Evolutionary conservation across 306 rosid genomes (phyloP), one percentile per base, ranked within the genome.

Genomic region (Inga oerstediana): DNA sequence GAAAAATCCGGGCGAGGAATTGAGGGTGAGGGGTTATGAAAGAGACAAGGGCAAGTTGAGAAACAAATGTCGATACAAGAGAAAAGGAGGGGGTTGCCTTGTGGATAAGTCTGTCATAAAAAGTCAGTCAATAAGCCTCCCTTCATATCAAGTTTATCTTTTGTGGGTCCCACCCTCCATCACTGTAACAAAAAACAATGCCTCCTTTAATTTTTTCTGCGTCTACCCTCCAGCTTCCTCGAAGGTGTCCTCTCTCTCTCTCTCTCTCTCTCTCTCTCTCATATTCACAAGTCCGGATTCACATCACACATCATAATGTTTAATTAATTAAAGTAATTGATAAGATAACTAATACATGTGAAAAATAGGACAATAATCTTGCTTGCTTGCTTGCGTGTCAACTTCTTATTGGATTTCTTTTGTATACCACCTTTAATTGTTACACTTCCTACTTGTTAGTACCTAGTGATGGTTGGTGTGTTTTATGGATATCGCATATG

Each of bases 51-150:
- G 39, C 39, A 4, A 62, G 19, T 71, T 58, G 79, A 74, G 11
- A 44, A 16, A 62, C 27, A 1, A 56, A 20, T 30, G 48, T 22
- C 5, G 82, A 86, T 89, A 41, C 97, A 89, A 58, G 89, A 89
- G 91, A 62, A 8, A 1, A 52, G 22, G 2, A 7, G 7, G 65
- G 0, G 3, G 35, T 72, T 78, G 75, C 19, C 5, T 49, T 74
- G 54, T 79, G 93, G 97, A 92, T 84, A 89, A 86, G 84, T 66
- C 54, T 78, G 62, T 34, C 65, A 32, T 7, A 72, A 86, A 72
- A 86, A 78, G 88, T 92, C 89, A 81, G 58, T 45, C 76, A 27
- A 65, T 13, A 14, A 30, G 39, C 69, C 34, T 10, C 34, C 34
- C 34, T 2, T 11, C 34, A 34, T 11, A 24, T 10, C 10, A 24